Percentiles rank a stretch among this genome's conserved stretches.
Conservation (phyloP, 768 basidiomycete species). For the Panaeolus papilionaceus region DNA sequence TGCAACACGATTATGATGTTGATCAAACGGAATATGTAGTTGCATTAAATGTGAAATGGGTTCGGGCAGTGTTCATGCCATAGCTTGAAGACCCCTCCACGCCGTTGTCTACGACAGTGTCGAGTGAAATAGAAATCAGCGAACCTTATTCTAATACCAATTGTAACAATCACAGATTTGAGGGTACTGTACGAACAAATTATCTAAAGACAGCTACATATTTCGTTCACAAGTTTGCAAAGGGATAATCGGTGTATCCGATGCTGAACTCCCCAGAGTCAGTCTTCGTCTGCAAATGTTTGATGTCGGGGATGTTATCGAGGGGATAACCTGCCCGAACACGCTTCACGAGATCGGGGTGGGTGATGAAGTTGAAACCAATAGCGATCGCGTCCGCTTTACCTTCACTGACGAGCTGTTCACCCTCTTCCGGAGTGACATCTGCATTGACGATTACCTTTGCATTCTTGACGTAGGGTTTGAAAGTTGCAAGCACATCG, state of each 20-base stretch:
- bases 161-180: too few relatives aligned
- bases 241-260: slow-evolving; percentile 47
- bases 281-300: slow-evolving; percentile 34
- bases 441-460: slow-evolving; percentile 45
- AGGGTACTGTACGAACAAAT: too few relatives aligned
- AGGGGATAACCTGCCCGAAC: slow-evolving; percentile 40
- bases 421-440: slow-evolving; percentile 44
- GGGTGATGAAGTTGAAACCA: slow-evolving; percentile 43
- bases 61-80: too few relatives aligned
- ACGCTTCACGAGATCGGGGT: slow-evolving; percentile 49
- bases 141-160: too few relatives aligned
- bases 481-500: slow-evolving; percentile 46
- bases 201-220: background rate
- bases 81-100: too few relatives aligned
- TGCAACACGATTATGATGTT: too few relatives aligned
- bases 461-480: slow-evolving; percentile 41
- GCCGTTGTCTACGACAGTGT: too few relatives aligned
- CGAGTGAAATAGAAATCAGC: too few relatives aligned
- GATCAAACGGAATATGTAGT: too few relatives aligned
- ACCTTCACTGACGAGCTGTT: slow-evolving; percentile 38
- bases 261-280: slow-evolving; percentile 31
- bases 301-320: slow-evolving; percentile 37
- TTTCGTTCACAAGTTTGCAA: slow-evolving; percentile 23
- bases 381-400: slow-evolving; percentile 45
- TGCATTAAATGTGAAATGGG: too few relatives aligned